phyloP scores from a whole-genome alignment of 805 yeast species.

The Cyberlindnera xishuangbannaensis region DNA sequence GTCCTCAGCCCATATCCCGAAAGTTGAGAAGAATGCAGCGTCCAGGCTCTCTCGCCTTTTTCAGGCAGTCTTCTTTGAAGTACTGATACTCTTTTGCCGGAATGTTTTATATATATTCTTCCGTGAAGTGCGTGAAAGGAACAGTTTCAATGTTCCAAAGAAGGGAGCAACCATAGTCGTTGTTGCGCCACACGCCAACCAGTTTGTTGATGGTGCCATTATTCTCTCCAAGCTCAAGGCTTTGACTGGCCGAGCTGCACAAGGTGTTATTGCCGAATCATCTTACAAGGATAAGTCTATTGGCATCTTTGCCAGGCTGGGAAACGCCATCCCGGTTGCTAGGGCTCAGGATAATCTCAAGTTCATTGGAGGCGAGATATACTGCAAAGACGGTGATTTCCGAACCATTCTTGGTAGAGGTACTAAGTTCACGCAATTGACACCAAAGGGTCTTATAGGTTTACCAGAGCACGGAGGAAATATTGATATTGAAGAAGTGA shows the following conservation, averaged over 20 bases:
- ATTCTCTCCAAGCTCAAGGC: conserved; percentile 70
- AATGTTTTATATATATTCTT: conserved; percentile 41
- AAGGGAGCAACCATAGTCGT: conserved; percentile 69
- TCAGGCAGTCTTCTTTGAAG: conserved; percentile 12
- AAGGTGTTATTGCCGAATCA: conserved; percentile 78
- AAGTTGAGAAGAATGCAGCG: conserved; percentile 1
- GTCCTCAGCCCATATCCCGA: conserved; percentile 13
- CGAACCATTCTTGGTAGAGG: conserved; percentile 52
- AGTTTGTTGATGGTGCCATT: conserved; percentile 76
- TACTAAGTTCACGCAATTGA: conserved; percentile 60
- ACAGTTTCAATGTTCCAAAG: conserved; percentile 57
- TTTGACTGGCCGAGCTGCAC: conserved; percentile 57
- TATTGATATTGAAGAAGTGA: conserved; percentile 58
- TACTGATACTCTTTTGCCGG: conserved; percentile 18
- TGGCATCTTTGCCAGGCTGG: conserved; percentile 68
- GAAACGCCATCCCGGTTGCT: conserved; percentile 81
- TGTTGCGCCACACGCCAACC: conserved; percentile 84
- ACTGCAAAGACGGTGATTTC: conserved; percentile 42
- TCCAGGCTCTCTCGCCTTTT: background rate
- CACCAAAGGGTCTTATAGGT: conserved; percentile 59
- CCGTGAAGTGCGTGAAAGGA: conserved; percentile 68
- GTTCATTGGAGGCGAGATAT: conserved; percentile 64
- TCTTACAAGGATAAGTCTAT: conserved; percentile 60
- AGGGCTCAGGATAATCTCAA: conserved; percentile 82
- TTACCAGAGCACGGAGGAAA: conserved; percentile 77